Base-by-base conservation (phyloP, 1,139 yeast genomes). In the Blastobotrys indianensis region DNA sequence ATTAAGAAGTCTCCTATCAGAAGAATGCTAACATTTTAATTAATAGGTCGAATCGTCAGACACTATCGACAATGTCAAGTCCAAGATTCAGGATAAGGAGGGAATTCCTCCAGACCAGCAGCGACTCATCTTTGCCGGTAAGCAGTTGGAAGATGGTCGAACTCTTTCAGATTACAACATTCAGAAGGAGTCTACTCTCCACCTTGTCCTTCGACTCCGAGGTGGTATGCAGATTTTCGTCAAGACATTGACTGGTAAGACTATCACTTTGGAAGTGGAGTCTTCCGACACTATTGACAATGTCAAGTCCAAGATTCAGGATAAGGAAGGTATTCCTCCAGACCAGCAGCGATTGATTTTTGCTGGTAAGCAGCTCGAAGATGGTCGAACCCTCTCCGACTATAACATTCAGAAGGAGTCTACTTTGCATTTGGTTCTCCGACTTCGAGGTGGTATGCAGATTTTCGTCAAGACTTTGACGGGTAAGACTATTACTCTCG, bases 361-460 rank as follows among this genome's bases (percentile, higher is more conserved):
- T 72, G 97, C 97, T 73, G 98, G 98, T 83, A 90, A 88, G 83
- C 97, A 90, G 79, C 85, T 92, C 73, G 97, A 90, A 79, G 97
- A 92, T 68, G 97, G 97, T 68, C 87, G 97, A 82, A 90, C 97
- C 63, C 81, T 92, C 67, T 84, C 95, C 65, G 98, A 92, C 82
- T 92, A 92, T 95, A 90, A 90, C 94, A 92, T 92, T 80, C 97
- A 90, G 80, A 90, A 92, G 87, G 98, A 92, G 80, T 90, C 97
- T 60, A 92, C 97, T 63, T 76, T 92, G 62, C 97, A 92, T 78
- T 83, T 92, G 76, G 97, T 92, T 69, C 79, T 92, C 61, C 88
- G 97, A 82, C 86, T 92, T 75, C 86, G 97, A 82, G 97, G 97
- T 85, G 95, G 95, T 39, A 90, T 90, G 97, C 97, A 90, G 79